Conservation (phyloP, 495 filamentous ascomycete species). For the Aspergillus egyptiacus region DNA sequence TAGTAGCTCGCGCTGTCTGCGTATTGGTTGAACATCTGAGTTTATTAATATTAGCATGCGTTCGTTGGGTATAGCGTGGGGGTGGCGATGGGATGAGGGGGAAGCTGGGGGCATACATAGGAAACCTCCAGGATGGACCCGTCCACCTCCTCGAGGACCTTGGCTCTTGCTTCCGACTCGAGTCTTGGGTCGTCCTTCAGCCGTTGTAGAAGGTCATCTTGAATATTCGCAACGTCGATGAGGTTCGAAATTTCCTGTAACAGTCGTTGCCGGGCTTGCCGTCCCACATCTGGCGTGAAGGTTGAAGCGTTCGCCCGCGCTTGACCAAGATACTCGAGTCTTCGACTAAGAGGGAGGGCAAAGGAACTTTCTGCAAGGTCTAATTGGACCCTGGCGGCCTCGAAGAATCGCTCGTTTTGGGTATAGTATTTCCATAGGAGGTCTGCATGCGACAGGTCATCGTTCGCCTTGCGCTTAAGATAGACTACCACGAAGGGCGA, state of each 20-base stretch:
- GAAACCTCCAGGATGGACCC: slow-evolving; percentile 66
- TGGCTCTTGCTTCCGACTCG: slow-evolving; percentile 46
- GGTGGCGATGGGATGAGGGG: not conserved
- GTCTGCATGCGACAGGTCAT: slow-evolving; percentile 70
- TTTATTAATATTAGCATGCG: slow-evolving; percentile 4
- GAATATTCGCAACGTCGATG: slow-evolving; percentile 89
- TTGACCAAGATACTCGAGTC: slow-evolving; percentile 82
- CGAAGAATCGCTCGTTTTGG: slow-evolving; percentile 68
- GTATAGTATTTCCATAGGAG: slow-evolving; percentile 89
- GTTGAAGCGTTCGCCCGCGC: slow-evolving; percentile 84
- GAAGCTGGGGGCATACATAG: slow-evolving; percentile 50
- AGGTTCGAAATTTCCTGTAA: slow-evolving; percentile 77
- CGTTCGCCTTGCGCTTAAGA: slow-evolving; percentile 62
- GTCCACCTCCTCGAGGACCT: slow-evolving; percentile 62
- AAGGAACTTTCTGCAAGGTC: slow-evolving; percentile 79
- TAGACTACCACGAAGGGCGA: slow-evolving; percentile 85
- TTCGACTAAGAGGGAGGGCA: slow-evolving; percentile 61
- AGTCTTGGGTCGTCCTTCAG: slow-evolving; percentile 69
- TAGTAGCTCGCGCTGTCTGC: slow-evolving; percentile 84
- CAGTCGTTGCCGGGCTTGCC: slow-evolving; percentile 70
- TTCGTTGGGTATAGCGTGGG: not conserved
- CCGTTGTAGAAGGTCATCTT: slow-evolving; percentile 82
- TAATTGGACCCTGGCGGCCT: slow-evolving; percentile 80
- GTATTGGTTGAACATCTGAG: slow-evolving; percentile 81
- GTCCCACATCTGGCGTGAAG: slow-evolving; percentile 60